These are phyloP conservation scores for Amanita phalloides DNA, from an alignment of 768 basidiomycete species.

Conservation along the genomic window DNA sequence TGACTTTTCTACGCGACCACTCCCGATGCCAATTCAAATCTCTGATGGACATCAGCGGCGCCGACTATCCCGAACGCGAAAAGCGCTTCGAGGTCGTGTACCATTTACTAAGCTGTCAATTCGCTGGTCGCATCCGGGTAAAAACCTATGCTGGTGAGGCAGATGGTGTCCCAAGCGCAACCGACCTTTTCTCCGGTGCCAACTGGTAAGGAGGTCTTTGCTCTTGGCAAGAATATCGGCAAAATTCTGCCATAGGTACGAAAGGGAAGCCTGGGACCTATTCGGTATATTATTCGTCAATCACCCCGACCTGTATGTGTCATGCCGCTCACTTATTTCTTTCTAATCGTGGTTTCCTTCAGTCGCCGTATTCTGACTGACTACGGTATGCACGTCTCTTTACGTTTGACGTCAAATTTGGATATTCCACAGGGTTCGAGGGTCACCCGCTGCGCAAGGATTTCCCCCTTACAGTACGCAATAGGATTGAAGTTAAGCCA, in stretches of 20 bases:
- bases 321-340: not conserved
- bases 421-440: constrained; percentile 62
- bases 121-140: constrained; percentile 82
- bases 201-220: constrained; percentile 61
- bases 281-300: constrained; percentile 93
- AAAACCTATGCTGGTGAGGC: constrained; percentile 97
- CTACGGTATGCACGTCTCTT: constrained; percentile 50
- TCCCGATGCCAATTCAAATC: constrained; percentile 90
- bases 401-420: not conserved
- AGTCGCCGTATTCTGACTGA: constrained; percentile 97
- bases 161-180: constrained; percentile 78
- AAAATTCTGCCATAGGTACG: constrained; percentile 52
- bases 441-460: constrained; percentile 97
- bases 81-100: constrained; percentile 97
- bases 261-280: constrained; percentile 97
- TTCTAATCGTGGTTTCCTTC: constrained; percentile 8
- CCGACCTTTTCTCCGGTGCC: constrained; percentile 76
- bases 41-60: constrained; percentile 90
- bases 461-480: constrained; percentile 86
- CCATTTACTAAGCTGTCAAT: constrained; percentile 73
- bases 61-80: constrained; percentile 87
- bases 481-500: not conserved
- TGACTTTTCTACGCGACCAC: constrained; percentile 93
- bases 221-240: not conserved
- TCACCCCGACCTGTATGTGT: constrained; percentile 88